Evolutionary conservation across 2,329 filamentous ascomycete genomes (phyloP).

Genomic region (Dactylellina leptospora): DNA sequence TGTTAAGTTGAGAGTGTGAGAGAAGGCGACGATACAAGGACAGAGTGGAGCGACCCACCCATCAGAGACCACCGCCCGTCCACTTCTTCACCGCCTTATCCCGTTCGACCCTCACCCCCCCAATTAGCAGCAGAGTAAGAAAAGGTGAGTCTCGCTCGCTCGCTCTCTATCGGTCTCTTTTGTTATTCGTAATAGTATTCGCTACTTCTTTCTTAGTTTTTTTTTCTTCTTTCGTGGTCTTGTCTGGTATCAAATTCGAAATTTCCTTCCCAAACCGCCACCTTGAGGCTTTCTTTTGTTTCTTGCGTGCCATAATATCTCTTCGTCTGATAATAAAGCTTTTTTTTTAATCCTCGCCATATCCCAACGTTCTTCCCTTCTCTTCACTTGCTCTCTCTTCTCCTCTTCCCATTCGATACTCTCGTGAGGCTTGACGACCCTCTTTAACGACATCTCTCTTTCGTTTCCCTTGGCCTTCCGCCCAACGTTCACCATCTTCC

Average conservation of each 20-base stretch:
- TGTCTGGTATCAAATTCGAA: conserved; percentile 50
- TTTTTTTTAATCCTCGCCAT: conserved; percentile 49
- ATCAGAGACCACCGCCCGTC: conserved; percentile 28
- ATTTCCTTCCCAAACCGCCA: conserved; percentile 53
- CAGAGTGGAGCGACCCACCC: conserved; percentile 50
- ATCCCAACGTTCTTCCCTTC: conserved; percentile 10
- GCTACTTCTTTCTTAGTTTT: conserved; percentile 11
- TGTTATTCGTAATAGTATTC: conserved; percentile 44
- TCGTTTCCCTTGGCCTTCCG: conserved; percentile 15
- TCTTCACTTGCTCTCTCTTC: conserved; percentile 6
- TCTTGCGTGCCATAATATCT: conserved; percentile 13
- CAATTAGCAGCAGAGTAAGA: conserved; percentile 28
- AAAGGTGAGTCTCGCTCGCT: conserved; percentile 50
- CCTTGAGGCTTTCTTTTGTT: conserved; percentile 38
- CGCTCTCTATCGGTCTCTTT: conserved; percentile 44
- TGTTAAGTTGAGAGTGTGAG: conserved; percentile 24
- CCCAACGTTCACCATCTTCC: conserved; percentile 16
- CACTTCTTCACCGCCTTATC: conserved; percentile 45
- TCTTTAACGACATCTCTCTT: conserved; percentile 45
- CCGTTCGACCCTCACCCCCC: conserved; percentile 51
- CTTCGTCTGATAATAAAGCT: conserved; percentile 53
- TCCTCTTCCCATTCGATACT: conserved; percentile 46
- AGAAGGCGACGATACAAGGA: conserved; percentile 50
- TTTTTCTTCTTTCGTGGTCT: conserved; percentile 23
- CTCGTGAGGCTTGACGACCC: conserved; percentile 53